Percentiles rank a stretch among this genome's conserved stretches.
Conservation (phyloP, 306 rosid species). For the Fragaria nilgerrensis region DNA sequence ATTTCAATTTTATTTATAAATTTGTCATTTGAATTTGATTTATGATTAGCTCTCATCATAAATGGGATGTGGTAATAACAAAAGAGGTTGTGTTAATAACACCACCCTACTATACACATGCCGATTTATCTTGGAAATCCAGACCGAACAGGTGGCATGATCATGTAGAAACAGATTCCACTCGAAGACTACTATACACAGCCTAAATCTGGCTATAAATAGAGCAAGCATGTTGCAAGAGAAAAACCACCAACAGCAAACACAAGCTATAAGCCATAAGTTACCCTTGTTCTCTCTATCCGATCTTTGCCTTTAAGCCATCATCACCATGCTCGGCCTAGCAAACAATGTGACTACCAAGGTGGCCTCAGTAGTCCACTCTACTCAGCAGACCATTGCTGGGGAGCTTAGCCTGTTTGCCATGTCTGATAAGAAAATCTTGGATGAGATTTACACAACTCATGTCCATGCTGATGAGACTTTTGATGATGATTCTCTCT, state of each 20-base stretch:
- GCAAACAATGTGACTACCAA: conserved; percentile 7
- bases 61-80: no score
- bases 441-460: conserved; percentile 45
- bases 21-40: no score
- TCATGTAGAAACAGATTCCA: neutral
- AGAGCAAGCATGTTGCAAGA: neutral
- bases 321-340: neutral
- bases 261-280: neutral
- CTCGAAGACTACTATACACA: neutral
- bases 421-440: conserved; percentile 43
- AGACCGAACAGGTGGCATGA: neutral
- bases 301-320: neutral
- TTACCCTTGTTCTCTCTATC: neutral
- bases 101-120: no score
- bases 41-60: no score
- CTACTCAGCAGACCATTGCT: neutral
- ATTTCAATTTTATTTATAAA: no score
- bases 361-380: neutral
- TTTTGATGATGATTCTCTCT: conserved; percentile 53
- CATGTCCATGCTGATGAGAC: conserved; percentile 44
- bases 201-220: neutral
- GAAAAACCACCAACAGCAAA: neutral
- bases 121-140: neutral
- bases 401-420: conserved; percentile 37
- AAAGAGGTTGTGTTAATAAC: no score